These are phyloP conservation scores for Mariannaea sp. DNA, from an alignment of 2,329 filamentous ascomycete species.

Conservation along the genomic window DNA sequence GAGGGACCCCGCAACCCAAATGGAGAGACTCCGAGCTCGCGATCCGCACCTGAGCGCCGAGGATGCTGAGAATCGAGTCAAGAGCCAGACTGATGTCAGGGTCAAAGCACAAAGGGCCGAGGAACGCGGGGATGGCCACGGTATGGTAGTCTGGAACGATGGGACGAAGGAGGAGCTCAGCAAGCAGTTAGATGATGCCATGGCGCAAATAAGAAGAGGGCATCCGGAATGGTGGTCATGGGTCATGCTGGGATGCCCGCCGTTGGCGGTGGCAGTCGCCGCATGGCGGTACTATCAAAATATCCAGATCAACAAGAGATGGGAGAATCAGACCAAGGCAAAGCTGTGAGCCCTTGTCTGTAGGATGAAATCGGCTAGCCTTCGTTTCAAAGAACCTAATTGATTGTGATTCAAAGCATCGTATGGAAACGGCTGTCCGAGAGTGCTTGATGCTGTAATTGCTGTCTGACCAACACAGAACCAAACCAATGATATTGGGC, in stretches of 20 bases:
- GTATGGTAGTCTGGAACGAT: conserved; percentile 92
- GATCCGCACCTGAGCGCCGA: conserved; percentile 80
- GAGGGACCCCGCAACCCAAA: conserved; percentile 78
- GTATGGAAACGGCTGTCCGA: too few species aligned
- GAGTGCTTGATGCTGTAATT: too few species aligned
- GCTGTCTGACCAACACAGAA: too few species aligned
- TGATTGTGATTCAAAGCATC: too few species aligned
- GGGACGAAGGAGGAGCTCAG: conserved; percentile 71
- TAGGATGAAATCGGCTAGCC: too few species aligned
- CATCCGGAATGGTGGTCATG: conserved; percentile 88
- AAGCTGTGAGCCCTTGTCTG: conserved; percentile 34
- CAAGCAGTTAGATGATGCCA: conserved; percentile 66
- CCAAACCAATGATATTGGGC: too few species aligned
- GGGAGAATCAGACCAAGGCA: conserved; percentile 60
- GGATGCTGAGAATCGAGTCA: conserved; percentile 85
- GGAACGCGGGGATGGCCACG: conserved; percentile 65
- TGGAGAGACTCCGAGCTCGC: conserved; percentile 73
- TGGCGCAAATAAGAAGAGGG: conserved; percentile 62
- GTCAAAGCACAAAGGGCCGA: conserved; percentile 80
- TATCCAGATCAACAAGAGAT: conserved; percentile 69
- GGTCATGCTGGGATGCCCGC: conserved; percentile 71
- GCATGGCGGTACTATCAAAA: conserved; percentile 77
- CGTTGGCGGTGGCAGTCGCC: conserved; percentile 70
- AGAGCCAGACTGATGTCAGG: conserved; percentile 83
- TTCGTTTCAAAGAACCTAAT: too few species aligned